These are phyloP conservation scores for Fraxinus sp. DNA, from an alignment of 305 asterid species.

Conservation along the genomic window DNA sequence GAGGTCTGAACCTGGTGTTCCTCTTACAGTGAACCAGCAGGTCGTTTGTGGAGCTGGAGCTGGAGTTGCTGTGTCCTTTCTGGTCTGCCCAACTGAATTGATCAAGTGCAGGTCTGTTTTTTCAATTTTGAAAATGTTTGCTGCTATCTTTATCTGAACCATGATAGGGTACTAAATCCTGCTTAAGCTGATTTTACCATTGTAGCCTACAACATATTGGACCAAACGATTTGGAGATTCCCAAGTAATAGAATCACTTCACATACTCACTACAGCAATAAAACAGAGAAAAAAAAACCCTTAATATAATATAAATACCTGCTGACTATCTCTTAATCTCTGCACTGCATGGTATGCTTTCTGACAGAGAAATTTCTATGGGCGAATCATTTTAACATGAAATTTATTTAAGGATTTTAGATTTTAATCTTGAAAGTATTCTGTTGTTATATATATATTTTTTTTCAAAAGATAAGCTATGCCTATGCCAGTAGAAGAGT, in stretches of 20 bases:
- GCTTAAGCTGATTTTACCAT: slow-evolving; percentile 9
- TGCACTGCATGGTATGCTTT: slow-evolving; percentile 5
- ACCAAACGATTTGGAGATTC: background rate
- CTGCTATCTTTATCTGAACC: background rate
- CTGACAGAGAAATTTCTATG: background rate
- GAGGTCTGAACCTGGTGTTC: slow-evolving; percentile 73
- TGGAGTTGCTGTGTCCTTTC: slow-evolving; percentile 85
- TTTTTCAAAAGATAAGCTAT: background rate
- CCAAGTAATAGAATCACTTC: background rate
- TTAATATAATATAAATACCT: background rate
- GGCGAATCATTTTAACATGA: background rate
- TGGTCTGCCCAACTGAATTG: slow-evolving; percentile 96
- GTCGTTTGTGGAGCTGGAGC: slow-evolving; percentile 86
- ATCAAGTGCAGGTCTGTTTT: slow-evolving; percentile 81
- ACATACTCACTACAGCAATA: background rate
- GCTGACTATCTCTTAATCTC: background rate
- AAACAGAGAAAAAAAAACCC: background rate
- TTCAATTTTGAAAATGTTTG: background rate
- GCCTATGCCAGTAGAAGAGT: background rate
- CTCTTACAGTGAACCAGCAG: slow-evolving; percentile 79
- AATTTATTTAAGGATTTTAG: background rate
- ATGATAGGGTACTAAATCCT: background rate
- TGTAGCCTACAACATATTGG: background rate
- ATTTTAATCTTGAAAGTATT: background rate
- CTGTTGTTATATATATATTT: background rate